Evolutionary conservation across 2,329 filamentous ascomycete genomes (phyloP).

Genomic region (Alternaria infectoria): DNA sequence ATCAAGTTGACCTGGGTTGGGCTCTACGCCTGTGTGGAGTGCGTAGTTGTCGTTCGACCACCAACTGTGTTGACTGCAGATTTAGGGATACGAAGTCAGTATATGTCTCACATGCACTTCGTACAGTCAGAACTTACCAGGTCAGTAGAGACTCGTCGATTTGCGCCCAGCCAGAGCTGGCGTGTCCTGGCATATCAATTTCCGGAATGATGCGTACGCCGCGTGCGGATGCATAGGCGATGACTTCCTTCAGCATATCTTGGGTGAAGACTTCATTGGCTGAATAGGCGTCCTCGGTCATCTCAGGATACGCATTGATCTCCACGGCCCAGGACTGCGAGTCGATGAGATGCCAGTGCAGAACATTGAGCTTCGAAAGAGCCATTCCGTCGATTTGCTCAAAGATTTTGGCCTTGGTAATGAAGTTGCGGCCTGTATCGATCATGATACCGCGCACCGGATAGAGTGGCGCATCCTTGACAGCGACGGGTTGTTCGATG

Average conservation of each 20-base stretch:
- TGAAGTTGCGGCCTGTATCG: constrained; percentile 62
- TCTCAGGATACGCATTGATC: constrained; percentile 58
- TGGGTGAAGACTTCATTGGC: constrained; percentile 55
- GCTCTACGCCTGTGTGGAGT: constrained; percentile 62
- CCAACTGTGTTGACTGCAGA: constrained; percentile 56
- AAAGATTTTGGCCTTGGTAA: constrained; percentile 57
- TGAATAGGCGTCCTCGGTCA: constrained; percentile 63
- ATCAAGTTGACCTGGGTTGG: constrained; percentile 64
- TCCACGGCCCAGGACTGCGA: constrained; percentile 63
- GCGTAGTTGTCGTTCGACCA: constrained; percentile 66
- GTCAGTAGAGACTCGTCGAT: constrained; percentile 63
- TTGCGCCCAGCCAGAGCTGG: constrained; percentile 62
- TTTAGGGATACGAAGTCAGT: too few species aligned
- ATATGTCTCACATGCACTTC: too few species aligned
- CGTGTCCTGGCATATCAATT: constrained; percentile 67
- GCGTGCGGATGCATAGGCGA: constrained; percentile 60
- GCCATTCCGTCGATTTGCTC: constrained; percentile 64
- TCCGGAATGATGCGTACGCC: constrained; percentile 67
- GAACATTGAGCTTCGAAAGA: constrained; percentile 63
- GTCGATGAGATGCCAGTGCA: constrained; percentile 65
- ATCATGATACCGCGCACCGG: constrained; percentile 63
- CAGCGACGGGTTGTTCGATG: constrained; percentile 60
- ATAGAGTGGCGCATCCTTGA: constrained; percentile 60
- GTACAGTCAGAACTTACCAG: constrained; percentile 39
- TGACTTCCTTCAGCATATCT: constrained; percentile 51